phyloP scores from a whole-genome alignment of 202 grass and related monocot species.

The Carex sylvatica region DNA sequence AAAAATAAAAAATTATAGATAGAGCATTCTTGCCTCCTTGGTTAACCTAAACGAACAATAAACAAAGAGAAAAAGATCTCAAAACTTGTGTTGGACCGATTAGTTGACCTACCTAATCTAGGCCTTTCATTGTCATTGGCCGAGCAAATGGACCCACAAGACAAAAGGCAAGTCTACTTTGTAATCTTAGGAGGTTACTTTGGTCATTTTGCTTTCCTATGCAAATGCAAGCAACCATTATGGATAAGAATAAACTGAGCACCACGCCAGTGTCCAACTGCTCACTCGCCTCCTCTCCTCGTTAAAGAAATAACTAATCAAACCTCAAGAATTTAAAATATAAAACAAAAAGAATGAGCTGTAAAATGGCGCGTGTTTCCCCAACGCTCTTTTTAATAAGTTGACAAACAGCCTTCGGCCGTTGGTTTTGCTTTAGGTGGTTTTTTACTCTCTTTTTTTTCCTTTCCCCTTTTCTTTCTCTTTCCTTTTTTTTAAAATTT shows the following conservation, averaged over 20 bases:
- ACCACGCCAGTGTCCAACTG: background rate
- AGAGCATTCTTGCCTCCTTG: background rate
- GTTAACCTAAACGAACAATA: constrained; percentile 10
- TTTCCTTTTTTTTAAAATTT: background rate
- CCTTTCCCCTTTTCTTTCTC: background rate
- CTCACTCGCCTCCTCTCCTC: background rate
- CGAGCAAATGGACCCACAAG: background rate
- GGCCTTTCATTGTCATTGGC: background rate
- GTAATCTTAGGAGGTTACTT: constrained; percentile 12
- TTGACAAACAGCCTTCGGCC: constrained; percentile 15
- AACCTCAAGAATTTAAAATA: background rate
- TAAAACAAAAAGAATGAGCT: background rate
- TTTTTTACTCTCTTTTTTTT: background rate
- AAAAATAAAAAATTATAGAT: background rate
- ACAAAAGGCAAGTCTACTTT: background rate
- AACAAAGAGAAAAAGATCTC: constrained; percentile 2
- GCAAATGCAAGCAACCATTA: background rate
- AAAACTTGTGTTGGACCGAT: background rate
- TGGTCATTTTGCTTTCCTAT: constrained; percentile 4
- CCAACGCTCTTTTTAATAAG: constrained; percentile 13
- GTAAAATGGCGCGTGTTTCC: constrained; percentile 28
- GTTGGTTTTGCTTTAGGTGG: constrained; percentile 11
- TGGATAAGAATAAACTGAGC: constrained; percentile 26
- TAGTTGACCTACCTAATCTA: constrained; percentile 10
- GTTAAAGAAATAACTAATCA: background rate